Conservation (phyloP, 306 rosid genomes). For the Castanea crenata region DNA sequence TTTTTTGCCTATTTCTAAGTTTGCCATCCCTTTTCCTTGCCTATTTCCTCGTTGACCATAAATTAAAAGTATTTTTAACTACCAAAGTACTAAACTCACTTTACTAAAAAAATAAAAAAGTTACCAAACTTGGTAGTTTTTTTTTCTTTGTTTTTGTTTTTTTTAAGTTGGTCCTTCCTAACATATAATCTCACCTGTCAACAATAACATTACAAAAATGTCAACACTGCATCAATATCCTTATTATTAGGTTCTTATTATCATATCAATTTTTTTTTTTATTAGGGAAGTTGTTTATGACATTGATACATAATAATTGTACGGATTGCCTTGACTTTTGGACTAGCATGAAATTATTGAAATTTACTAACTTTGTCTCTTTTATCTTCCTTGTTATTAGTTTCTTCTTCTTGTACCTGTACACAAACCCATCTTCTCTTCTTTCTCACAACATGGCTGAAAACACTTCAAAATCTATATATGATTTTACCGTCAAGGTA, state of each 20-base stretch:
- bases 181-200: too few relatives aligned
- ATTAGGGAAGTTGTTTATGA: background rate
- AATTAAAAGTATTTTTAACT: too few relatives aligned
- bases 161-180: too few relatives aligned
- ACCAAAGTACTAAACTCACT: too few relatives aligned
- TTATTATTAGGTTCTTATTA: background rate
- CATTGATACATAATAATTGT: background rate
- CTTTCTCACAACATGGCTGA: slow-evolving; percentile 46
- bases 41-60: too few relatives aligned
- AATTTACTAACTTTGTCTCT: slow-evolving; percentile 40
- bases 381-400: slow-evolving; percentile 38
- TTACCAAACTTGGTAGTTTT: too few relatives aligned
- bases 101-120: too few relatives aligned
- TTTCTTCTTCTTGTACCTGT: slow-evolving; percentile 23
- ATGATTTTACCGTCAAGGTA: slow-evolving; percentile 85
- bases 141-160: too few relatives aligned
- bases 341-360: slow-evolving; percentile 12
- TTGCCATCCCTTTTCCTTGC: too few relatives aligned
- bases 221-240: background rate
- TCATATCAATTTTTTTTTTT: too few relatives aligned
- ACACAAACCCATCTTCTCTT: slow-evolving; percentile 17
- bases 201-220: background rate
- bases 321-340: background rate
- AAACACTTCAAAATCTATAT: slow-evolving; percentile 58
- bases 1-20: too few relatives aligned